Evolutionary conservation across 2,329 filamentous ascomycete species (phyloP).

Genomic region (Penicillium brasilianum): DNA sequence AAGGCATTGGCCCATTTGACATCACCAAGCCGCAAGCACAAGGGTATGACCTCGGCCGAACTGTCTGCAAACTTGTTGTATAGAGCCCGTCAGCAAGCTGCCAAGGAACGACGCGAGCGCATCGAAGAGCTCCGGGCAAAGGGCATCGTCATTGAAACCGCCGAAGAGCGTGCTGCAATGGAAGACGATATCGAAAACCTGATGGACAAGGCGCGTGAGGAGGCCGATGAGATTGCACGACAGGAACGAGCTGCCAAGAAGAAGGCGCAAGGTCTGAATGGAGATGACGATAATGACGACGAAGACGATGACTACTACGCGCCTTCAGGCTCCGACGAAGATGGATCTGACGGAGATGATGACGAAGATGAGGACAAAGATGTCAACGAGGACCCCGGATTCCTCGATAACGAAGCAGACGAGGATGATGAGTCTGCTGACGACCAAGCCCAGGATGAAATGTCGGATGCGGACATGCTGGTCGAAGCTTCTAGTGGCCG

Average conservation of each 20-base stretch:
- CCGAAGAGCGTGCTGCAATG: slow-evolving; percentile 83
- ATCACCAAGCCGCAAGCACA: slow-evolving; percentile 58
- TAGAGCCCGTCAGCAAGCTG: slow-evolving; percentile 79
- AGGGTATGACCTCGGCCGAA: slow-evolving; percentile 69
- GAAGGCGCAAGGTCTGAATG: slow-evolving; percentile 59
- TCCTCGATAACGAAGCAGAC: slow-evolving; percentile 43
- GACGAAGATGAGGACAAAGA: slow-evolving; percentile 37
- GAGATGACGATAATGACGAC: slow-evolving; percentile 61
- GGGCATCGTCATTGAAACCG: slow-evolving; percentile 80
- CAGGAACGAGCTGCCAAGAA: slow-evolving; percentile 76
- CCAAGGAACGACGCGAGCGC: slow-evolving; percentile 74
- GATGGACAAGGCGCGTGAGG: slow-evolving; percentile 79
- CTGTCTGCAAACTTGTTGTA: slow-evolving; percentile 71
- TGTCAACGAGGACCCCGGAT: slow-evolving; percentile 21
- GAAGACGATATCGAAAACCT: slow-evolving; percentile 85
- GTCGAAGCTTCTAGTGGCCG: slow-evolving; percentile 51
- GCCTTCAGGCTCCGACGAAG: slow-evolving; percentile 55
- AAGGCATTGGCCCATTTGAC: slow-evolving; percentile 75
- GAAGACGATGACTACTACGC: slow-evolving; percentile 55
- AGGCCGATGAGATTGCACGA: slow-evolving; percentile 78
- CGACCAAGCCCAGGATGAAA: slow-evolving; percentile 29
- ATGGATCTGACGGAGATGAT: slow-evolving; percentile 37
- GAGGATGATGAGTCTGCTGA: slow-evolving; percentile 51
- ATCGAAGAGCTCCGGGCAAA: slow-evolving; percentile 77
- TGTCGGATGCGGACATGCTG: slow-evolving; percentile 53